Conservation (phyloP, 164 flowering plant genomes). For the Houttuynia cordata region DNA sequence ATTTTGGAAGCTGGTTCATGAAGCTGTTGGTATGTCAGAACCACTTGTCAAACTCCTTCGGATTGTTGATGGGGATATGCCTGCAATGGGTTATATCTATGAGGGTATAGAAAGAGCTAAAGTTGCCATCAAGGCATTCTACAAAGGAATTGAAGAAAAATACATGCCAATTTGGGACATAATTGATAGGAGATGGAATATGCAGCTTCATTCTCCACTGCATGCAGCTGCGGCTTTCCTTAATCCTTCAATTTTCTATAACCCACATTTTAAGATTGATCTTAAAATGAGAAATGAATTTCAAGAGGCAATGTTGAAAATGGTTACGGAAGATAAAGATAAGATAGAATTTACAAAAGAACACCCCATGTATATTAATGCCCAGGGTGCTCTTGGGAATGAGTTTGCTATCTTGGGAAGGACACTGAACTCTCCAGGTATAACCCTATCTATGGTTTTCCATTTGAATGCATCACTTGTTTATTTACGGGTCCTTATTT, state of each 20-base stretch:
- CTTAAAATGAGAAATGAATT: conserved; percentile 52
- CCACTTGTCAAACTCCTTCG: conserved; percentile 48
- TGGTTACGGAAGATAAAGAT: conserved; percentile 40
- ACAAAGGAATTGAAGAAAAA: conserved; percentile 41
- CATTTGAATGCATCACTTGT: neutral
- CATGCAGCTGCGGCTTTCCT: conserved; percentile 61
- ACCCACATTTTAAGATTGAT: conserved; percentile 38
- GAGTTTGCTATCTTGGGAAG: conserved; percentile 62
- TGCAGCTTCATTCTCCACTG: conserved; percentile 42
- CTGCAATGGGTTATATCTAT: conserved; percentile 67
- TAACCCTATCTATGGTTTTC: neutral
- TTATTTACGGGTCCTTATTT: no score
- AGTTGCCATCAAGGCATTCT: conserved; percentile 36
- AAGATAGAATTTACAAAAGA: conserved; percentile 51
- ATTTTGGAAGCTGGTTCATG: conserved; percentile 54
- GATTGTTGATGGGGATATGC: conserved; percentile 62
- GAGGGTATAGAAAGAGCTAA: conserved; percentile 68
- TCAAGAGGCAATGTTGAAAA: conserved; percentile 59
- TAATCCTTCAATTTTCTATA: conserved; percentile 56
- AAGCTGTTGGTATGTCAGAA: conserved; percentile 43
- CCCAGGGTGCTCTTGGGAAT: conserved; percentile 57
- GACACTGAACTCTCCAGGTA: conserved; percentile 60
- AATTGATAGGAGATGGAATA: conserved; percentile 57
- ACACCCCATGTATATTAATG: conserved; percentile 52
- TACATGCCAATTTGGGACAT: conserved; percentile 55